Evolutionary conservation across 331 rosid genomes (phyloP), one percentile per base, ranked within the genome.

Genomic region (Quercus lobata): DNA sequence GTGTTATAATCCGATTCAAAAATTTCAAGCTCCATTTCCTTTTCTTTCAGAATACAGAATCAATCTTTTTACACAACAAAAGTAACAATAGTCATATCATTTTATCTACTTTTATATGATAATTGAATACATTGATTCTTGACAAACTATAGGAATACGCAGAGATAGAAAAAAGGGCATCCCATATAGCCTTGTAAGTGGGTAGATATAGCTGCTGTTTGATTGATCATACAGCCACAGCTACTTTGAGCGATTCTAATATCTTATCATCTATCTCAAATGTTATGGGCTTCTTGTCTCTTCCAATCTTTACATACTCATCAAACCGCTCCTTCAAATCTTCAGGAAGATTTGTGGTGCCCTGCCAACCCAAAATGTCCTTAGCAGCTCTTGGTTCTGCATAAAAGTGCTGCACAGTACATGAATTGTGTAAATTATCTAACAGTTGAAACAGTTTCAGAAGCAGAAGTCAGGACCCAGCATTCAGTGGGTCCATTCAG

Each of bases 351-450:
- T 91, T 85, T 77, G 98, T 90, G 73, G 86, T 81, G 55, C 83
- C 24, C 55, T 77, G 35, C 99, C 98, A 93, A 34, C 98, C 97
- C 88, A 95, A 76, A 72, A 93, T 89, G 1, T 82, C 91, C 83
- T 89, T 85, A 27, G 98, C 99, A 69, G 98, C 98, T 87, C 98
- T 93, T 30, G 99, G 98, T 66, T 95, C 98, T 4, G 99, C 94
- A 68, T 91, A 93, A 86, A 95, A 95, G 88, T 95, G 98, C 98
- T 91, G 94, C 92, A 82, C 74, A 63, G 78, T 37, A 61, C 74
- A 78, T 4, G 8, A 37, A 56, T 49, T 17, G 54, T 35, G 55
- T 35, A 24, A 74, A 53, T 61, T 61, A 56, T 73, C 25, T 68
- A 24, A 27, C 49, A 61, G 17, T 68, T 46, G 25, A 19, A 73